Conservation (phyloP, 352 stramenopile genomes). For the Phytophthora nicotianae region DNA sequence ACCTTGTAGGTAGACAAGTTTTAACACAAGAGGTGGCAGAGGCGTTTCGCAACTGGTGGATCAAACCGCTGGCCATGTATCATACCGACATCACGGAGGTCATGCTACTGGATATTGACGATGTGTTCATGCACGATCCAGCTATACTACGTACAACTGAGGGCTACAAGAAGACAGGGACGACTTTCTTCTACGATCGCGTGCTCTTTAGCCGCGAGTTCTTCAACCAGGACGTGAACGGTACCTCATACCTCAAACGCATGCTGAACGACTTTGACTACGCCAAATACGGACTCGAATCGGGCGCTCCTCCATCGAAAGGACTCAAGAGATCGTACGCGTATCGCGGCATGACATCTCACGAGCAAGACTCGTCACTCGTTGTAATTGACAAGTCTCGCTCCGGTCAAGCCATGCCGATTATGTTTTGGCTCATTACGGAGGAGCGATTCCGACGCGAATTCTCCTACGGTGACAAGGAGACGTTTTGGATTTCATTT, state of each 20-base stretch:
- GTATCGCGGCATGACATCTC: slow-evolving; percentile 42
- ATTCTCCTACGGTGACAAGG: slow-evolving; percentile 74
- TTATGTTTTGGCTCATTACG: slow-evolving; percentile 69
- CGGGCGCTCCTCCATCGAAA: slow-evolving; percentile 18
- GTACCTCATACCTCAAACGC: slow-evolving; percentile 40
- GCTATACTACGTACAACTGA: slow-evolving; percentile 28
- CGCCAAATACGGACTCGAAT: slow-evolving; percentile 37
- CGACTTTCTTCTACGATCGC: slow-evolving; percentile 70
- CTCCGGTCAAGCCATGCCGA: slow-evolving; percentile 42
- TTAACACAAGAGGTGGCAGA: slow-evolving; percentile 23
- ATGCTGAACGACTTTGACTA: slow-evolving; percentile 63
- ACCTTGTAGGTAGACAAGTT: slow-evolving; percentile 23
- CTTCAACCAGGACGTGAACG: slow-evolving; percentile 44
- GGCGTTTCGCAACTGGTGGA: slow-evolving; percentile 46
- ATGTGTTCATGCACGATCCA: slow-evolving; percentile 49
- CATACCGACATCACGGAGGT: slow-evolving; percentile 53
- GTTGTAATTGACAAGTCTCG: slow-evolving; percentile 63
- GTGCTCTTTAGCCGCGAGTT: slow-evolving; percentile 54
- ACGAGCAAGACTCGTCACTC: slow-evolving; percentile 76
- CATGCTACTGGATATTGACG: slow-evolving; percentile 51
- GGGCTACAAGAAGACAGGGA: slow-evolving; percentile 52
- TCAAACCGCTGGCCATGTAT: slow-evolving; percentile 52
- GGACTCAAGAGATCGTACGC: slow-evolving; percentile 45
- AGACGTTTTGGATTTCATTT: slow-evolving; percentile 74
- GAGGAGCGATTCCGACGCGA: slow-evolving; percentile 51